Evolutionary conservation across 164 flowering plant genomes (phyloP).

Genomic region (Berberis vulgaris): DNA sequence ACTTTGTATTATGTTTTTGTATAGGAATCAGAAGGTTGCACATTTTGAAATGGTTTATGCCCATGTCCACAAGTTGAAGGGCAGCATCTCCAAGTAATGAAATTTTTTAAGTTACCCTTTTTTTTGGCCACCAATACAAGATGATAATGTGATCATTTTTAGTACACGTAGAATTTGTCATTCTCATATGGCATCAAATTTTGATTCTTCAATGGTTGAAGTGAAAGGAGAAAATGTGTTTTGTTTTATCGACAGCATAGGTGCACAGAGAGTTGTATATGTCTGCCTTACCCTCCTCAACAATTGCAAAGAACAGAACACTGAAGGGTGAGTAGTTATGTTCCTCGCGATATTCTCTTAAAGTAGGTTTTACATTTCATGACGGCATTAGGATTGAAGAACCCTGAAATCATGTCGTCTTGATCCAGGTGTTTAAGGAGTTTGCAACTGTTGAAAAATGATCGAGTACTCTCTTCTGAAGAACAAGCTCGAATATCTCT

Average conservation of each 20-base stretch:
- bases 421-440: constrained; percentile 34
- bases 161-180: too few species aligned
- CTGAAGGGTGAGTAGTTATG: constrained; percentile 33
- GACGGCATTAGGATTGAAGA: background rate
- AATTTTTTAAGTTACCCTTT: too few species aligned
- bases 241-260: constrained; percentile 31
- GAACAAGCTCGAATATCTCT: constrained; percentile 38
- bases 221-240: background rate
- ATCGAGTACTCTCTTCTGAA: constrained; percentile 36
- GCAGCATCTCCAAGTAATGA: constrained; percentile 62
- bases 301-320: constrained; percentile 41
- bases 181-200: too few species aligned
- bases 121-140: too few species aligned
- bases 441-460: constrained; percentile 35
- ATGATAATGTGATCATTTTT: too few species aligned
- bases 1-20: background rate
- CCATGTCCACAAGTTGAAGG: constrained; percentile 63
- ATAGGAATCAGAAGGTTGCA: constrained; percentile 33
- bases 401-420: background rate
- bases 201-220: too few species aligned
- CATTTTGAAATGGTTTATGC: constrained; percentile 50
- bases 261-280: constrained; percentile 44
- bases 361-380: background rate
- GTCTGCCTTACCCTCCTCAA: constrained; percentile 38
- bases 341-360: background rate